Conservation (phyloP, 805 yeast species). For the Monosporozyma servazzii region DNA sequence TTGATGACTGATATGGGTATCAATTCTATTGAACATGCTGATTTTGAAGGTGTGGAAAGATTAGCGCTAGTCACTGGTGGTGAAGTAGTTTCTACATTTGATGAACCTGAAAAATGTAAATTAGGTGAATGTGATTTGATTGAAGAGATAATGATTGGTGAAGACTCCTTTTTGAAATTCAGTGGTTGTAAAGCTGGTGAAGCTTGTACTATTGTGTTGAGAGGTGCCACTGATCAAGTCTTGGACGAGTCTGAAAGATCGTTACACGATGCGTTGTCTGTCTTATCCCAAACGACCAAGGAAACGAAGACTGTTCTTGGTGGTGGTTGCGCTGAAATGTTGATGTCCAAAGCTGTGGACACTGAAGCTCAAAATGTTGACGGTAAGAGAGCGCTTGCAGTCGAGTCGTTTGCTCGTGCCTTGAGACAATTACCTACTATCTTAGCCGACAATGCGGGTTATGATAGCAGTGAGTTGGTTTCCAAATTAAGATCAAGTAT, state of each 20-base stretch:
- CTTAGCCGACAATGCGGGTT: slow-evolving; percentile 95
- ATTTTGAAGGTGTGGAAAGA: slow-evolving; percentile 95
- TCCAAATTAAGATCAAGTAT: slow-evolving; percentile 76
- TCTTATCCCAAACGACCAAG: slow-evolving; percentile 85
- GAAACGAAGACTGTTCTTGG: slow-evolving; percentile 90
- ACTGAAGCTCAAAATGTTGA: slow-evolving; percentile 83
- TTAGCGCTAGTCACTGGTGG: slow-evolving; percentile 96
- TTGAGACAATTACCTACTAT: slow-evolving; percentile 92
- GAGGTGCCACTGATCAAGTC: slow-evolving; percentile 97
- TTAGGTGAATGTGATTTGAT: slow-evolving; percentile 82
- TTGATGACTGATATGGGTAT: slow-evolving; percentile 79
- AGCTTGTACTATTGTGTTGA: slow-evolving; percentile 89
- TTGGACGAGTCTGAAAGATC: slow-evolving; percentile 96
- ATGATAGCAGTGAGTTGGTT: slow-evolving; percentile 85
- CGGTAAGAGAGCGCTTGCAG: slow-evolving; percentile 89
- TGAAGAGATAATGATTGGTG: slow-evolving; percentile 91
- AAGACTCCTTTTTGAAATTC: slow-evolving; percentile 80
- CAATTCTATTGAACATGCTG: slow-evolving; percentile 95
- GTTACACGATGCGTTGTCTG: slow-evolving; percentile 92
- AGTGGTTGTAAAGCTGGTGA: slow-evolving; percentile 94
- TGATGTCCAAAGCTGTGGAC: slow-evolving; percentile 95
- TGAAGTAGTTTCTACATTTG: slow-evolving; percentile 95
- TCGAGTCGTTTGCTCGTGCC: slow-evolving; percentile 90
- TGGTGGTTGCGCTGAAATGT: slow-evolving; percentile 92
- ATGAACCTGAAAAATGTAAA: slow-evolving; percentile 76